Conservation (phyloP, 805 yeast species). For the Saccharomycodes ludwigii region DNA sequence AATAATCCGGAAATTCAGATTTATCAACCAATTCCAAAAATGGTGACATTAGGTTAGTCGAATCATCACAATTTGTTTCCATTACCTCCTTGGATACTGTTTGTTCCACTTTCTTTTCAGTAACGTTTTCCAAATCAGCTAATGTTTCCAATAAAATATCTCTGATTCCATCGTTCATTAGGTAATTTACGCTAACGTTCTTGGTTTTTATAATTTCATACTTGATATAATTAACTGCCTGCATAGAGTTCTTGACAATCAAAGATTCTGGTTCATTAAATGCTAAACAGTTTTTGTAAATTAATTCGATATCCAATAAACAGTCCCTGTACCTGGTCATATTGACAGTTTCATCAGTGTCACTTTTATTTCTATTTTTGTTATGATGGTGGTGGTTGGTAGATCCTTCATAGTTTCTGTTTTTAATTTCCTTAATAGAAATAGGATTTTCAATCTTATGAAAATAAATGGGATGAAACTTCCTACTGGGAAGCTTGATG, state of each 20-base stretch:
- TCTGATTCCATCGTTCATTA: conserved; percentile 17
- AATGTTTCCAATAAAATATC: conserved; percentile 10
- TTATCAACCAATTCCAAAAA: conserved; percentile 65
- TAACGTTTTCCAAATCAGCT: conserved; percentile 19
- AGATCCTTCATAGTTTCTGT: conserved; percentile 20
- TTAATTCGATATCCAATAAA: conserved; percentile 46
- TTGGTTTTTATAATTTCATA: conserved; percentile 32
- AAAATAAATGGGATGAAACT: conserved; percentile 72
- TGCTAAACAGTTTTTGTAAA: conserved; percentile 58
- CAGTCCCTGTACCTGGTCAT: conserved; percentile 25
- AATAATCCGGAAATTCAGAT: conserved; percentile 70
- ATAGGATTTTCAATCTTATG: conserved; percentile 51
- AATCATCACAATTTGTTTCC: conserved; percentile 14
- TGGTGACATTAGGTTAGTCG: conserved; percentile 42
- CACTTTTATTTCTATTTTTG: too few relatives aligned
- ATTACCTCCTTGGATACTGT: conserved; percentile 5
- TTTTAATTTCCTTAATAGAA: conserved; percentile 53
- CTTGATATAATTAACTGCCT: conserved; percentile 43
- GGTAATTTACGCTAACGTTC: conserved; percentile 20
- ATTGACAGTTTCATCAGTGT: conserved; percentile 20
- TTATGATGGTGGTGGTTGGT: too few relatives aligned
- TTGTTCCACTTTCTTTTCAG: conserved; percentile 14
- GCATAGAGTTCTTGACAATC: conserved; percentile 54
- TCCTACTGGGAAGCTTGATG: conserved; percentile 58
- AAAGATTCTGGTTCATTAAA: conserved; percentile 58